Percentiles rank a stretch among this genome's conserved stretches.
Conservation (phyloP, 2,329 filamentous ascomycete species). For the Colletotrichum noveboracense region DNA sequence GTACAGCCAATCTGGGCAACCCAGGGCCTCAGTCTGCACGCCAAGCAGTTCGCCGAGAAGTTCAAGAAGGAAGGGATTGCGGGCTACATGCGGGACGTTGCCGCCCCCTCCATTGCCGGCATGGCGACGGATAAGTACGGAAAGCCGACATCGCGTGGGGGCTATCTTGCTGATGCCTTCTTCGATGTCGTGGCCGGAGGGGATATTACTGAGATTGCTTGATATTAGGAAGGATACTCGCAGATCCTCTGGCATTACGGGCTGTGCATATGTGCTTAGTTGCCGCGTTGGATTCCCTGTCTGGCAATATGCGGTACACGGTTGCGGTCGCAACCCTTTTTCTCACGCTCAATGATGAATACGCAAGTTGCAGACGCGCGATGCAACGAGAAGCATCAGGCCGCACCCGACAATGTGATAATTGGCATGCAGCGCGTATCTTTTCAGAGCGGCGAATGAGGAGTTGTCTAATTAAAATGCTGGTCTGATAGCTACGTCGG, state of each 20-base stretch:
- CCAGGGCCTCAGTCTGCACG: constrained; percentile 37
- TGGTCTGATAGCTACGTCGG: background rate
- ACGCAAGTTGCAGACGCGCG: background rate
- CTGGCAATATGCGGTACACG: background rate
- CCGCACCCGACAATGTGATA: background rate
- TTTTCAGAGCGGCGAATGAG: background rate
- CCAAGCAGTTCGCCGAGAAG: constrained; percentile 36
- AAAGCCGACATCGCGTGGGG: background rate
- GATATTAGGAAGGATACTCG: background rate
- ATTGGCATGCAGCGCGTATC: background rate
- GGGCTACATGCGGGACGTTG: background rate
- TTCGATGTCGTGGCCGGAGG: background rate
- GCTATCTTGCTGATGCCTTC: background rate
- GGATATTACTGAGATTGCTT: background rate
- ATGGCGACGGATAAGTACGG: background rate
- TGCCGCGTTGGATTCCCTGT: background rate
- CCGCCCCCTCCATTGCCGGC: background rate
- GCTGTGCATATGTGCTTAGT: background rate
- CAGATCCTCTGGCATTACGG: background rate
- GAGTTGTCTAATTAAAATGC: background rate
- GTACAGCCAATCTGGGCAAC: constrained; percentile 44
- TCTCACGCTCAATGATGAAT: background rate
- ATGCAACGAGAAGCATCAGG: background rate
- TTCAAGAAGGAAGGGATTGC: constrained; percentile 26
- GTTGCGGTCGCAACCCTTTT: background rate